Conservation (phyloP, 2,329 filamentous ascomycete genomes). For the Cordyceps tenuipes region DNA sequence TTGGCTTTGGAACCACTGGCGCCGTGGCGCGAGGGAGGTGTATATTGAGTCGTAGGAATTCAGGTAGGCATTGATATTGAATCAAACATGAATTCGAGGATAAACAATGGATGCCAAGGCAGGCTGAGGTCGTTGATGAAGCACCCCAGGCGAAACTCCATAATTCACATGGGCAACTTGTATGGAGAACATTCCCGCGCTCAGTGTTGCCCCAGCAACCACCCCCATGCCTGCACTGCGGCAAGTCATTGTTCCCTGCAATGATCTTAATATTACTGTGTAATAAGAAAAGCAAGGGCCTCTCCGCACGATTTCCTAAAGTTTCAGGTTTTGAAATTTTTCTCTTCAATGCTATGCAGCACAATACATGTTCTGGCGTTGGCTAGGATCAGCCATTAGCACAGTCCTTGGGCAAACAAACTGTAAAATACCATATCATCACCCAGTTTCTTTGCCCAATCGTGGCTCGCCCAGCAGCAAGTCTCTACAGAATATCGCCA, state of each 20-base stretch:
- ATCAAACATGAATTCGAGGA: background rate
- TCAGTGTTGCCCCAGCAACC: background rate
- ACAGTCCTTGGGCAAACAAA: no score
- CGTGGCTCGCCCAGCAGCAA: background rate
- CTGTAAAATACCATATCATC: slow-evolving; percentile 22
- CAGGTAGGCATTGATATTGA: background rate
- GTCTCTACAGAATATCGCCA: background rate
- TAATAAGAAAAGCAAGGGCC: no score
- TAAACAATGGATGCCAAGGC: background rate
- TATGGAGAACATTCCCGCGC: background rate
- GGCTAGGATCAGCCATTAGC: no score
- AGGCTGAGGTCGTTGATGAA: background rate
- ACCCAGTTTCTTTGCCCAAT: slow-evolving; percentile 22
- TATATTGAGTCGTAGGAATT: background rate
- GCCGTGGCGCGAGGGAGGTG: background rate
- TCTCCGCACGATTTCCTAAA: no score
- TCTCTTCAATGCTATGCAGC: no score
- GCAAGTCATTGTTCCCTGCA: no score
- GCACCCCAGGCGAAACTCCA: no score
- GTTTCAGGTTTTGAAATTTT: no score
- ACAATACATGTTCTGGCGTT: no score
- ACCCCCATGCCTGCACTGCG: background rate
- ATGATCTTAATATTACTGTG: no score
- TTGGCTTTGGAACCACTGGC: background rate
- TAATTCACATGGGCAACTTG: no score